Percentiles rank a stretch among this genome's conserved stretches.
Evolutionary conservation across 2,329 filamentous ascomycete genomes (phyloP).

Genomic region (Emergomyces pasteurianus): DNA sequence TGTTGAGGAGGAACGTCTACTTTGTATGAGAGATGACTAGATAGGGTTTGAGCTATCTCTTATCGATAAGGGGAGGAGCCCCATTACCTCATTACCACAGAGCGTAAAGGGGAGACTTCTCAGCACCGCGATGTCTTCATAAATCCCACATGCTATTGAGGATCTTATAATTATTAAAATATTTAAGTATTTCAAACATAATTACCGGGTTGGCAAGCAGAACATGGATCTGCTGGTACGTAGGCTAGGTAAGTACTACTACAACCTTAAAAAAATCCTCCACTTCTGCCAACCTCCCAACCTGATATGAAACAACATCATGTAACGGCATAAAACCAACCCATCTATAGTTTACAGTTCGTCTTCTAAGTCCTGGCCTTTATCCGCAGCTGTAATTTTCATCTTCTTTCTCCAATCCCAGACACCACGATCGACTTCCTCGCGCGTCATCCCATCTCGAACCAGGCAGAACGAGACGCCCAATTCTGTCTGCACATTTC

Average conservation of each 20-base stretch:
- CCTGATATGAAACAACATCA: constrained; percentile 3
- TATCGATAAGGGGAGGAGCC: neutral
- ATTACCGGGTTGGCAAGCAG: neutral
- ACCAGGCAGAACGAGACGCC: constrained; percentile 81
- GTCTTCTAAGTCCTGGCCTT: constrained; percentile 7
- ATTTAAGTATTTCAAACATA: neutral
- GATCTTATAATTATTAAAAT: neutral
- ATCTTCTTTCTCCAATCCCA: constrained; percentile 67
- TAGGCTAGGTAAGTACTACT: no score
- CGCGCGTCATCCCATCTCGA: constrained; percentile 61
- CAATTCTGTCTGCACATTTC: constrained; percentile 60
- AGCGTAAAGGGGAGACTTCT: no score
- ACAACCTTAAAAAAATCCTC: no score
- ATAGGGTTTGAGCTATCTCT: neutral
- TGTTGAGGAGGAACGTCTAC: no score
- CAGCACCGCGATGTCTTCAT: neutral
- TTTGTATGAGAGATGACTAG: no score
- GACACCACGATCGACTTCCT: constrained; percentile 69
- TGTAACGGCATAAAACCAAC: constrained; percentile 3
- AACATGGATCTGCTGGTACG: neutral
- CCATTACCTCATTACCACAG: neutral
- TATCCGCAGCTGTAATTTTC: constrained; percentile 31
- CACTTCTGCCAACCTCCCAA: neutral
- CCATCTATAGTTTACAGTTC: constrained; percentile 4
- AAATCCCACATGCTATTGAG: neutral